phyloP scores from a whole-genome alignment of 2,329 filamentous ascomycete genomes.

The Alternaria infectoria region DNA sequence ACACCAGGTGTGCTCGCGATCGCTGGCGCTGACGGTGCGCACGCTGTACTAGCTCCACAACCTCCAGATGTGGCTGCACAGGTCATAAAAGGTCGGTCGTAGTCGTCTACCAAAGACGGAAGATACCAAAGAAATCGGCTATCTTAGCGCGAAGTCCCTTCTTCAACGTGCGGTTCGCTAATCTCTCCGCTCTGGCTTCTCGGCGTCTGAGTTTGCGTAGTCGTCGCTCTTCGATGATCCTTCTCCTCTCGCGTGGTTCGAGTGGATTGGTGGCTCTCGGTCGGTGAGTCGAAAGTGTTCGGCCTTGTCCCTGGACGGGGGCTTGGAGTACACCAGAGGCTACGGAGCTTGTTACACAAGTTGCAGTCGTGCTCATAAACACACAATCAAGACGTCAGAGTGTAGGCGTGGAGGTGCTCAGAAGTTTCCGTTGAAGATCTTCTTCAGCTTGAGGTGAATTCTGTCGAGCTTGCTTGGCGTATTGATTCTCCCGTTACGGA shows the following conservation, averaged over 20 bases:
- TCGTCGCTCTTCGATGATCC: conserved; percentile 1
- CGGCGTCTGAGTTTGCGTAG: not conserved
- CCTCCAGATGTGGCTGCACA: not conserved
- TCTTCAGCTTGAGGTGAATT: conserved; percentile 1
- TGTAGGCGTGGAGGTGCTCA: not conserved
- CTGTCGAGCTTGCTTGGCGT: not conserved
- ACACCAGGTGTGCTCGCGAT: not conserved
- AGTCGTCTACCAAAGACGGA: not conserved
- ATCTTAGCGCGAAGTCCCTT: not conserved
- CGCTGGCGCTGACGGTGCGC: not conserved
- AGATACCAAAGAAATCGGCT: not conserved
- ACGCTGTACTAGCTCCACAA: not conserved
- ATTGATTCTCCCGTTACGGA: not conserved
- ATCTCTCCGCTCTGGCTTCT: not conserved
- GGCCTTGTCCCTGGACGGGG: not conserved
- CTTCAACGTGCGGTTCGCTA: not conserved
- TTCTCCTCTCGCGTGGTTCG: not conserved
- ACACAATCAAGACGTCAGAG: not conserved
- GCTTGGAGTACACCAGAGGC: not conserved
- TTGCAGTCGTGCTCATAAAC: conserved; percentile 8
- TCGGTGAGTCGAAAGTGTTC: not conserved
- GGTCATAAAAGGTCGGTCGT: not conserved
- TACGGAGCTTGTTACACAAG: not conserved
- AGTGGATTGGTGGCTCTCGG: not conserved
- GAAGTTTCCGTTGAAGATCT: not conserved